phyloP scores from a whole-genome alignment of 2,329 filamentous ascomycete genomes.

The Bretziella fagacearum region DNA sequence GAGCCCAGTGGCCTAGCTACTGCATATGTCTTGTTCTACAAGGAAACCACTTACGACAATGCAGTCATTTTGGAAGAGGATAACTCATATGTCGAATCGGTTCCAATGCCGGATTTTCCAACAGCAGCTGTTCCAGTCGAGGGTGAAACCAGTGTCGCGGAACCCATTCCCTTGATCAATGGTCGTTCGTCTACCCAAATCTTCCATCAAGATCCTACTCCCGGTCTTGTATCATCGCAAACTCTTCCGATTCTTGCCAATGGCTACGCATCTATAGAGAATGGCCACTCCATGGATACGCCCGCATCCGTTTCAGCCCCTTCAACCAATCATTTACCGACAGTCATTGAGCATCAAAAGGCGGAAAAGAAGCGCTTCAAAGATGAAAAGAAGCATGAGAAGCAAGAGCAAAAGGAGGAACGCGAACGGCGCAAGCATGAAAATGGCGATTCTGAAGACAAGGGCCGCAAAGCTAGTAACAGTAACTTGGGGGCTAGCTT shows the following conservation, averaged over 20 bases:
- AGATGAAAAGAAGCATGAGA: constrained; percentile 18
- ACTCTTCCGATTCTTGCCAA: constrained; percentile 35
- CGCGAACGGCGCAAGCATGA: constrained; percentile 11
- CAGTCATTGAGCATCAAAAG: constrained; percentile 23
- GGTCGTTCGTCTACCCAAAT: constrained; percentile 5
- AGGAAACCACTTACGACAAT: constrained; percentile 62
- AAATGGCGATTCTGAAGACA: background rate
- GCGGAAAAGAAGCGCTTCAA: constrained; percentile 24
- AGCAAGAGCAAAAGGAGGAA: constrained; percentile 41
- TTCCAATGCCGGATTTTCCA: background rate
- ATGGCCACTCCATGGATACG: background rate
- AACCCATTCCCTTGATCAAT: background rate
- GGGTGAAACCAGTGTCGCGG: background rate
- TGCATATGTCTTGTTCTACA: constrained; percentile 94
- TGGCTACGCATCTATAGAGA: background rate
- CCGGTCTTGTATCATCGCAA: constrained; percentile 45
- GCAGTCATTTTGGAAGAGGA: constrained; percentile 19
- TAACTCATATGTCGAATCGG: constrained; percentile 2
- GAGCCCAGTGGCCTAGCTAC: constrained; percentile 82
- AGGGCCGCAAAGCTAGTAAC: constrained; percentile 9
- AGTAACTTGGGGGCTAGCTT: constrained; percentile 34
- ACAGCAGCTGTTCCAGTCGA: background rate
- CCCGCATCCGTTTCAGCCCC: background rate
- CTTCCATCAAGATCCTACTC: constrained; percentile 29
- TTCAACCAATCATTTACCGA: background rate